A percentile compares a stretch with the other conserved stretches of the same genome.
These are phyloP conservation scores for Ophiostoma australiae DNA, from an alignment of 2,329 filamentous ascomycete species.

Conservation along the genomic window DNA sequence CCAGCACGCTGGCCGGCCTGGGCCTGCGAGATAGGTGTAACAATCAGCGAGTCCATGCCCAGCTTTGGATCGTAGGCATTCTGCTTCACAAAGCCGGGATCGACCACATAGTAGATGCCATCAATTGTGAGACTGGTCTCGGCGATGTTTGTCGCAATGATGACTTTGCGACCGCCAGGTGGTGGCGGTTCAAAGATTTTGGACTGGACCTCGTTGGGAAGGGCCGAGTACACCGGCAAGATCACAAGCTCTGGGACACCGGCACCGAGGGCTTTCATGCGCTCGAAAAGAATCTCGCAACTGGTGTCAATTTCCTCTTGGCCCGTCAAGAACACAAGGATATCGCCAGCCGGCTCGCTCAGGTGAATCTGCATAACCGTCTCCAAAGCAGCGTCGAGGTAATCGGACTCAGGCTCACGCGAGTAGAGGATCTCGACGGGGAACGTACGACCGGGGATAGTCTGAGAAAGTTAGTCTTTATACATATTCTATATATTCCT, in stretches of 20 bases:
- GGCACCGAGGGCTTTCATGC: conserved; percentile 92
- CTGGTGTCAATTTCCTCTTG: conserved; percentile 97
- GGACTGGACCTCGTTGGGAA: conserved; percentile 90
- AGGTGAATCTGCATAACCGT: conserved; percentile 98
- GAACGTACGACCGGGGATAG: conserved; percentile 89
- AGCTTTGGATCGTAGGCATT: conserved; percentile 96
- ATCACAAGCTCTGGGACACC: conserved; percentile 89
- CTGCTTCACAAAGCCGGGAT: conserved; percentile 96
- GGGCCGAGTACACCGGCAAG: conserved; percentile 89
- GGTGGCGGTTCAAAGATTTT: conserved; percentile 92
- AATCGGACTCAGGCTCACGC: conserved; percentile 90
- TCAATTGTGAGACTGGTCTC: conserved; percentile 98
- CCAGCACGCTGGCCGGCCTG: conserved; percentile 93
- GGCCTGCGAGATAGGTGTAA: conserved; percentile 94
- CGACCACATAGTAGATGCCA: conserved; percentile 94
- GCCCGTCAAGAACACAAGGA: conserved; percentile 92
- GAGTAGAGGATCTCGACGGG: conserved; percentile 96
- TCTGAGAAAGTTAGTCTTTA: conserved; percentile 35
- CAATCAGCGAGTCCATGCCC: conserved; percentile 93
- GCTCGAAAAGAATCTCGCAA: conserved; percentile 86
- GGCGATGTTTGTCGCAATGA: conserved; percentile 97
- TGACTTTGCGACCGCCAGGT: conserved; percentile 79
- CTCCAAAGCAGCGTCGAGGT: conserved; percentile 86
- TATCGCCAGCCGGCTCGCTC: conserved; percentile 86
- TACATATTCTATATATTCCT: background rate